phyloP scores from a whole-genome alignment of 1,284 basidiomycete species.

The Somion occarium region DNA sequence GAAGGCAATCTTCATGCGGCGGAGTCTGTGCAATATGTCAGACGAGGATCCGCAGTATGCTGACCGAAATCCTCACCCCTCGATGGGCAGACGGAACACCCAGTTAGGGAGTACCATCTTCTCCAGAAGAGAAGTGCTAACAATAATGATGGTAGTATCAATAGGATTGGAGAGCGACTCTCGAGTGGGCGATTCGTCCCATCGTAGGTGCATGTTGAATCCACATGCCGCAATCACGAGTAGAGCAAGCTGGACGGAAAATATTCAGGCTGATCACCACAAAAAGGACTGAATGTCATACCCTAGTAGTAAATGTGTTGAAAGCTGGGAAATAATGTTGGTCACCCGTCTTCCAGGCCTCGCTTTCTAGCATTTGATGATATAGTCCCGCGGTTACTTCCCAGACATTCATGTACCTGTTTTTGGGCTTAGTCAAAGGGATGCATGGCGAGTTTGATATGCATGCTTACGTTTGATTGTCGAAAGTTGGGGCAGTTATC shows the following conservation, averaged over 20 bases:
- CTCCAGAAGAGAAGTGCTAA: conserved; percentile 4
- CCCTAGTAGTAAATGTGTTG: conserved; percentile 10
- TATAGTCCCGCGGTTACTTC: conserved; percentile 9
- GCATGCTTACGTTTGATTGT: conserved; percentile 8
- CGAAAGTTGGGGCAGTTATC: conserved; percentile 10
- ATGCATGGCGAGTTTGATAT: not conserved
- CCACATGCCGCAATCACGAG: conserved; percentile 12
- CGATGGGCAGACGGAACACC: conserved; percentile 13
- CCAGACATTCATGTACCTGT: conserved; percentile 10
- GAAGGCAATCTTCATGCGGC: conserved; percentile 8
- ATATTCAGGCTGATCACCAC: not conserved
- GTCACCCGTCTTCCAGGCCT: conserved; percentile 10
- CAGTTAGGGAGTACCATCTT: conserved; percentile 7
- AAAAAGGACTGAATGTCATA: not conserved
- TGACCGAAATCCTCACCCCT: conserved; percentile 7
- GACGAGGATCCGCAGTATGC: not conserved
- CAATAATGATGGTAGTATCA: conserved; percentile 8
- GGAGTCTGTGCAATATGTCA: conserved; percentile 4
- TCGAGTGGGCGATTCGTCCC: conserved; percentile 5
- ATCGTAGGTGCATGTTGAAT: conserved; percentile 10
- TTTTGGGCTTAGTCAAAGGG: not conserved
- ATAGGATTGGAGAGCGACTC: conserved; percentile 6
- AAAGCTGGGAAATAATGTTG: conserved; percentile 10
- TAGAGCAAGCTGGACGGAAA: conserved; percentile 7
- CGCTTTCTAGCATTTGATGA: conserved; percentile 9